A percentile compares a stretch with the other conserved stretches of the same genome.
Evolutionary conservation across 2,329 filamentous ascomycete genomes (phyloP).

Genomic region (Tolypocladium tundrense): DNA sequence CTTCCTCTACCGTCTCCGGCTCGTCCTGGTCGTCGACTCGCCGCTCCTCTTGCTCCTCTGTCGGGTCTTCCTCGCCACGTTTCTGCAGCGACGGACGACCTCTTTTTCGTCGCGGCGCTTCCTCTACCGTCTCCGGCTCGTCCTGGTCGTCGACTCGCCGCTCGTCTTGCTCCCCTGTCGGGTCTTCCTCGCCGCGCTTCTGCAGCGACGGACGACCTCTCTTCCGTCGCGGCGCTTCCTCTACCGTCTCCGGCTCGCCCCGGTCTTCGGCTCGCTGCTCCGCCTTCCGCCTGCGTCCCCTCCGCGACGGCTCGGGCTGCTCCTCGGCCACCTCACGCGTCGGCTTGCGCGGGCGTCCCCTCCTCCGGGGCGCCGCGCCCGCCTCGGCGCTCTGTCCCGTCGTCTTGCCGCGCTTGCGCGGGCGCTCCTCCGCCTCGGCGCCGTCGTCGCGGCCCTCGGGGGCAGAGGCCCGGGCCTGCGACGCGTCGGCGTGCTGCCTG

Average conservation of each 20-base stretch:
- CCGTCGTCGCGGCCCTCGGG: conserved; percentile 10
- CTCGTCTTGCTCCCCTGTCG: no score
- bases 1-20: conserved; percentile 1
- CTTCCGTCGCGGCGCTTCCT: no score
- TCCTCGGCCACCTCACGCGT: not conserved
- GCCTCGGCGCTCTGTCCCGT: conserved; percentile 13
- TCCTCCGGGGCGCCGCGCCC: conserved; percentile 15
- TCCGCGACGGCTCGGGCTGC: not conserved
- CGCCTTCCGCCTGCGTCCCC: not conserved
- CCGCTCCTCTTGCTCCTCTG: not conserved
- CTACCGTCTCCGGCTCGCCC: no score
- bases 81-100: no score
- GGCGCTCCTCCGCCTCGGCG: conserved; percentile 13
- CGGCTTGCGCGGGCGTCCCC: not conserved
- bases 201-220: no score
- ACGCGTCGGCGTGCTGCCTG: conserved; percentile 12
- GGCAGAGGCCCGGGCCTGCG: not conserved
- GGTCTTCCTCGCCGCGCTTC: no score
- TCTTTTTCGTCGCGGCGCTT: no score
- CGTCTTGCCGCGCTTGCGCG: conserved; percentile 14
- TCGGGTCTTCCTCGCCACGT: no score
- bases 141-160: not conserved
- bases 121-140: no score
- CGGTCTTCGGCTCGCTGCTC: not conserved
- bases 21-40: conserved; percentile 3